Base-by-base conservation (phyloP, 2,329 filamentous ascomycete genomes). In the Thermoascus crustaceus region DNA sequence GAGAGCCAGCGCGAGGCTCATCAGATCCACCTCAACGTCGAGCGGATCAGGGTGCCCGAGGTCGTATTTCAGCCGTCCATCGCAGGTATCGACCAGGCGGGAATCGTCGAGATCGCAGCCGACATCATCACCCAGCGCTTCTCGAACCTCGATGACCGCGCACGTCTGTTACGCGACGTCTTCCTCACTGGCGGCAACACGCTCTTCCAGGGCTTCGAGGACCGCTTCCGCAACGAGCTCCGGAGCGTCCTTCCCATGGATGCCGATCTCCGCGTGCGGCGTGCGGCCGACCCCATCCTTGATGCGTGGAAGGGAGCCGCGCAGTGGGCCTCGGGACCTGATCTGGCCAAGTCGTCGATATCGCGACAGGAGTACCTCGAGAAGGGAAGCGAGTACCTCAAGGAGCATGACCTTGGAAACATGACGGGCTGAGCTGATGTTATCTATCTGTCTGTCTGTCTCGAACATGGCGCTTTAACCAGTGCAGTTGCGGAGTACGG, bases 291-390 rank as follows among this genome's bases (percentile, higher is more conserved):
- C 57, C 76, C 85, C 2, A 58, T 91, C 17, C 67, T 93, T 22
- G 91, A 98, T 69, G 85, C 89, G 3, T 98, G 91, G 91, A 85
- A 75, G 60, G 91, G 91, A 5, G 91, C 91, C 1, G 89, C 91
- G 8, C 72, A 76, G 42, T 98, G 91, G 89, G 83, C 81, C 24
- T 61, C 55, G 10, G 51, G 58, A 9, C 70, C 71, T 13, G 67
- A 71, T 34, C 79, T 79, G 63, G 76, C 72, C 55, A 61, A 66
- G 22, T 77, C 78, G 4, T 81, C 78, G 42, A 74, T 98, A 26
- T 83, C 80, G 2, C 78, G 75, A 50, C 81, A 82, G 46, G 91
- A 96, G 62, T 98, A 86, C 63, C 60, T 76, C 49, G 91, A 98
- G 69, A 95, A 94, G 69, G 91, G 91, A 1, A 72, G 78, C 14